These are phyloP conservation scores for Scytalidium sp. DNA, from an alignment of 2,329 filamentous ascomycete species.

Conservation along the genomic window DNA sequence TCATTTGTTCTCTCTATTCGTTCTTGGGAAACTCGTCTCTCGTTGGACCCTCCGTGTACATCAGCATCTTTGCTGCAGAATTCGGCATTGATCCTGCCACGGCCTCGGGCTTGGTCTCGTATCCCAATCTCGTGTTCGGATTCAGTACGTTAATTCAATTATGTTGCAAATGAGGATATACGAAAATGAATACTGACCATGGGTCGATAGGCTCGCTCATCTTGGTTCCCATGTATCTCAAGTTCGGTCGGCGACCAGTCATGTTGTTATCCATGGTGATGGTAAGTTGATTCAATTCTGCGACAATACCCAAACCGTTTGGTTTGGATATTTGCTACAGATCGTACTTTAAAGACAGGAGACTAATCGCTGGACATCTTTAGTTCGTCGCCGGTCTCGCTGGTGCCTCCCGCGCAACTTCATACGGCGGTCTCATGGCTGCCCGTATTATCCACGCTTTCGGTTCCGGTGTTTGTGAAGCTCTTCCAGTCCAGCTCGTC, in stretches of 20 bases:
- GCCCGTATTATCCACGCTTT: slow-evolving; percentile 24
- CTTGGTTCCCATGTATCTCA: slow-evolving; percentile 54
- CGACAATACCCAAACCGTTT: background rate
- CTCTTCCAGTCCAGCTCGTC: slow-evolving; percentile 32
- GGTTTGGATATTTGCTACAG: background rate
- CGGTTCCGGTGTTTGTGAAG: slow-evolving; percentile 26
- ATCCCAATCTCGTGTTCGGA: slow-evolving; percentile 58
- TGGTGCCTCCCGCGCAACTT: slow-evolving; percentile 14
- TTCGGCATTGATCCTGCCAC: slow-evolving; percentile 48
- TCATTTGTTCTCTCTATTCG: slow-evolving; percentile 52
- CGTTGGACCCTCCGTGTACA: slow-evolving; percentile 56
- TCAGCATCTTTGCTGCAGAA: slow-evolving; percentile 48
- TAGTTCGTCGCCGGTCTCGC: slow-evolving; percentile 19
- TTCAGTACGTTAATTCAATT: slow-evolving; percentile 37
- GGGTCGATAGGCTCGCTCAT: slow-evolving; percentile 41
- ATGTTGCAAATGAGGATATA: background rate
- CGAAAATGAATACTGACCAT: slow-evolving; percentile 1
- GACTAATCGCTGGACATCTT: background rate
- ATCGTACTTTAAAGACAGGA: background rate
- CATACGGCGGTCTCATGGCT: slow-evolving; percentile 18
- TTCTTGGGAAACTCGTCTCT: slow-evolving; percentile 57
- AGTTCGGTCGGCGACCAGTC: slow-evolving; percentile 21
- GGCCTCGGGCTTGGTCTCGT: slow-evolving; percentile 55
- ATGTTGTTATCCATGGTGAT: slow-evolving; percentile 17
- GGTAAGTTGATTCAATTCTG: slow-evolving; percentile 9